Evolutionary conservation across 306 rosid genomes (phyloP).

Genomic region (Trifolium subterraneum): DNA sequence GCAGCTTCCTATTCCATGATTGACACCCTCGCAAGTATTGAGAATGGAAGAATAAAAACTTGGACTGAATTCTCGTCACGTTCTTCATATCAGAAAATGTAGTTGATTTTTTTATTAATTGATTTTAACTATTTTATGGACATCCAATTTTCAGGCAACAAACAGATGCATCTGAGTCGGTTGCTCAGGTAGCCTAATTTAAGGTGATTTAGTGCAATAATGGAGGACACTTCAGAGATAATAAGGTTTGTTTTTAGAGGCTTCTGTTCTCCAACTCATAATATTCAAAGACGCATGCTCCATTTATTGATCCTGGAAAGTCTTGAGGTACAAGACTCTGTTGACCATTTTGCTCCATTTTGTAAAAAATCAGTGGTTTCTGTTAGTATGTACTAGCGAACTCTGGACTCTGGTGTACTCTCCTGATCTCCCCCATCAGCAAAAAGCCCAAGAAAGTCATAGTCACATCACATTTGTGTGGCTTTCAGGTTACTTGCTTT

Average conservation of each 20-base stretch:
- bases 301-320: conserved; percentile 16
- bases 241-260: conserved; percentile 27
- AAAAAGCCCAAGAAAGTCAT: conserved; percentile 10
- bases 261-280: conserved; percentile 16
- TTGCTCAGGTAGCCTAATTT: conserved; percentile 68
- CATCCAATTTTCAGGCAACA: conserved; percentile 65
- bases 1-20: conserved; percentile 13
- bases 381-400: neutral
- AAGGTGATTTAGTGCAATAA: conserved; percentile 28
- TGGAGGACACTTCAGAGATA: conserved; percentile 37
- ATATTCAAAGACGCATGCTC: conserved; percentile 1
- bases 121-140: conserved; percentile 27
- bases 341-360: conserved; percentile 33
- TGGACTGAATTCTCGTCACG: conserved; percentile 27
- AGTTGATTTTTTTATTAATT: conserved; percentile 29
- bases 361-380: conserved; percentile 14
- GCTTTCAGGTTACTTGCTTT: neutral
- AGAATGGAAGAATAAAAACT: conserved; percentile 15
- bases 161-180: conserved; percentile 65
- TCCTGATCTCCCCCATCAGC: conserved; percentile 2
- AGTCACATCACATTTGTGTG: conserved; percentile 5
- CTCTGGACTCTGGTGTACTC: neutral
- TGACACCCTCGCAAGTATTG: neutral
- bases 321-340: conserved; percentile 36
- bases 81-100: neutral